Conservation (phyloP, 1,284 basidiomycete genomes). For the Cryptococcus wingfieldii region DNA sequence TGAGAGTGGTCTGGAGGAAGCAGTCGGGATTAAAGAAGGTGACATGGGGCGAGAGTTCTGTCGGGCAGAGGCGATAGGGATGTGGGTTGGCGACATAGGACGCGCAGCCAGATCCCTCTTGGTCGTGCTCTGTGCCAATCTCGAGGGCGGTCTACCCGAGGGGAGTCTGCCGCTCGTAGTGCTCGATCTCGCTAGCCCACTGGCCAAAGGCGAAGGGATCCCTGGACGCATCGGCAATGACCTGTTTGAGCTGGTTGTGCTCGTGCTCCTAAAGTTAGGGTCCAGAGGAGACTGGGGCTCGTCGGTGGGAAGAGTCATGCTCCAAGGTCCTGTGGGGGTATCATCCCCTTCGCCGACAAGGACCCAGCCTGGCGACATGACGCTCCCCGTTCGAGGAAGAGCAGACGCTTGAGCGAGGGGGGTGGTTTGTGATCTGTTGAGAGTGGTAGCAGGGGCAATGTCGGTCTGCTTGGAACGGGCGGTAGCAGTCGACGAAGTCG, state of each 20-base stretch:
- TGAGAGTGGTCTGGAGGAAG: neutral
- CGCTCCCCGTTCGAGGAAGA: neutral
- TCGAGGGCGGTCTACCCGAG: neutral
- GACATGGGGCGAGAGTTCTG: slow-evolving; percentile 19
- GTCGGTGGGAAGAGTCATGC: slow-evolving; percentile 1
- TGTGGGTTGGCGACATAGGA: slow-evolving; percentile 14
- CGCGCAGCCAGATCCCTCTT: neutral
- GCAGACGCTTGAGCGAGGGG: slow-evolving; percentile 1
- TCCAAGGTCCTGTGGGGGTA: slow-evolving; percentile 14
- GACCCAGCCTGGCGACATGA: slow-evolving; percentile 41
- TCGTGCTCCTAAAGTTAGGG: slow-evolving; percentile 16
- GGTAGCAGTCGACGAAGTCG: slow-evolving; percentile 1
- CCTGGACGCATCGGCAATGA: slow-evolving; percentile 37
- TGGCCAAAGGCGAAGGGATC: slow-evolving; percentile 43
- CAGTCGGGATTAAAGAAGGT: slow-evolving; percentile 8
- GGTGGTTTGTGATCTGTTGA: slow-evolving; percentile 4
- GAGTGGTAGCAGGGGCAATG: slow-evolving; percentile 20
- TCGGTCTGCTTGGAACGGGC: slow-evolving; percentile 4
- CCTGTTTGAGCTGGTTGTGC: slow-evolving; percentile 20
- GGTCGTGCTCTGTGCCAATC: neutral
- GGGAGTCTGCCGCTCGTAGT: neutral
- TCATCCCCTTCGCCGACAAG: slow-evolving; percentile 36
- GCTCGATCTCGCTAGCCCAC: slow-evolving; percentile 6
- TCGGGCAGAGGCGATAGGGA: slow-evolving; percentile 2
- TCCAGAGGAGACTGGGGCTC: slow-evolving; percentile 28